Conservation (phyloP, 2,329 filamentous ascomycete species). For the Periconia digitata region DNA sequence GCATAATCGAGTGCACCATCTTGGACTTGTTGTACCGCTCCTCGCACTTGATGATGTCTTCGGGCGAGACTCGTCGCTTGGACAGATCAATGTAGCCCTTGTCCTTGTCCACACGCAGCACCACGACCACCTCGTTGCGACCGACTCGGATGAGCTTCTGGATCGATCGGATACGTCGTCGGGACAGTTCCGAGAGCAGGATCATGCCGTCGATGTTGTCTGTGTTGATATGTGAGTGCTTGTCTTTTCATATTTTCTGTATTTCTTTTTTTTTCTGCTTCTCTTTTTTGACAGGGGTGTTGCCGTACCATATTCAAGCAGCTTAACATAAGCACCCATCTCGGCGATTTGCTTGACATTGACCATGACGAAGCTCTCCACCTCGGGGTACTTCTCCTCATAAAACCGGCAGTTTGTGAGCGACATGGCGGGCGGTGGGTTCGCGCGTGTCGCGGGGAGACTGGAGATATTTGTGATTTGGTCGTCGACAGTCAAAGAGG, state of each 20-base stretch:
- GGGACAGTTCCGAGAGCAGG: slow-evolving; percentile 91
- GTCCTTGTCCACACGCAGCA: slow-evolving; percentile 98
- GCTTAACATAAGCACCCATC: slow-evolving; percentile 99
- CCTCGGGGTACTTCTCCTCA: slow-evolving; percentile 96
- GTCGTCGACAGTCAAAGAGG: not conserved
- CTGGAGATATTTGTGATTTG: not conserved
- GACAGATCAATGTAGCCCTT: slow-evolving; percentile 99
- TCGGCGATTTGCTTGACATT: slow-evolving; percentile 99
- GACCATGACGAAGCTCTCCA: slow-evolving; percentile 99
- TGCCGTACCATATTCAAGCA: slow-evolving; percentile 84
- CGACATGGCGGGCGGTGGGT: slow-evolving; percentile 67
- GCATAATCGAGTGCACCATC: slow-evolving; percentile 98
- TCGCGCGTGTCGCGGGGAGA: not conserved
- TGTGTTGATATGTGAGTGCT: slow-evolving; percentile 13
- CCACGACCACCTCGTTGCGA: slow-evolving; percentile 97
- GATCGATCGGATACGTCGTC: slow-evolving; percentile 97
- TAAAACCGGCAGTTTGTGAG: slow-evolving; percentile 97
- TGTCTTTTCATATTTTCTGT: too few relatives aligned
- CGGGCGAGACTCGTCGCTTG: slow-evolving; percentile 94
- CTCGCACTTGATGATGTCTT: slow-evolving; percentile 98
- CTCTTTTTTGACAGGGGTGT: too few relatives aligned
- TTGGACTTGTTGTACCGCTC: slow-evolving; percentile 99
- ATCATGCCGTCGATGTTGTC: slow-evolving; percentile 99
- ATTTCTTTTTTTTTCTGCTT: too few relatives aligned
- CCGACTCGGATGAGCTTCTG: slow-evolving; percentile 99